phyloP scores from a whole-genome alignment of 1,284 basidiomycete genomes.

The Mrakiaceae sp. region DNA sequence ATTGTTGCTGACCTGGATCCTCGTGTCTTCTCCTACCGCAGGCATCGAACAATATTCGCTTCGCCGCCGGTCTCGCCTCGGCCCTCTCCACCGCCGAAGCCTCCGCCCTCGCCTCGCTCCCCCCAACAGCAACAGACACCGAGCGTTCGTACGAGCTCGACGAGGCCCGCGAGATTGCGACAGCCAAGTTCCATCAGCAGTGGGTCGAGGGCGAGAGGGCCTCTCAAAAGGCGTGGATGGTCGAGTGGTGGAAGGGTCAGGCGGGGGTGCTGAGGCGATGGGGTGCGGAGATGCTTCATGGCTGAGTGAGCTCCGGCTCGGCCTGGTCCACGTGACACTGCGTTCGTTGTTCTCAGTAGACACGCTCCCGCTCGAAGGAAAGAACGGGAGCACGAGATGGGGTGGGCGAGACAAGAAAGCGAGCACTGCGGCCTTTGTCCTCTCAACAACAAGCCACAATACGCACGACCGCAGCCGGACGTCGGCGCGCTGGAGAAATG shows the following conservation, averaged over 20 bases:
- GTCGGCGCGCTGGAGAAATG: too few relatives aligned
- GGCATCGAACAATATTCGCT: constrained; percentile 9
- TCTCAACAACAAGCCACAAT: too few relatives aligned
- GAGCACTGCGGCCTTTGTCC: too few relatives aligned
- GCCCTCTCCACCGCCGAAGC: background rate
- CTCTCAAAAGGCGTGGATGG: constrained; percentile 5
- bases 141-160: background rate
- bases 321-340: too few relatives aligned
- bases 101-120: background rate
- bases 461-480: too few relatives aligned
- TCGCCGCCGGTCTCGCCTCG: background rate
- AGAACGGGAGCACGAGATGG: too few relatives aligned
- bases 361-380: too few relatives aligned
- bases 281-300: too few relatives aligned
- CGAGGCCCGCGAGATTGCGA: background rate
- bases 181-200: background rate
- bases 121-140: background rate
- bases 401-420: too few relatives aligned
- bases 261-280: background rate
- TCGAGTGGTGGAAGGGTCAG: constrained; percentile 5
- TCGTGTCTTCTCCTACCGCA: background rate
- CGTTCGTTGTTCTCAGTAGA: too few relatives aligned
- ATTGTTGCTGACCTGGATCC: background rate
- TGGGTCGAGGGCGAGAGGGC: constrained; percentile 1
- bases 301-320: too few relatives aligned